phyloP scores from a whole-genome alignment of 2,329 filamentous ascomycete species.

The Pseudogymnoascus verrucosus region DNA sequence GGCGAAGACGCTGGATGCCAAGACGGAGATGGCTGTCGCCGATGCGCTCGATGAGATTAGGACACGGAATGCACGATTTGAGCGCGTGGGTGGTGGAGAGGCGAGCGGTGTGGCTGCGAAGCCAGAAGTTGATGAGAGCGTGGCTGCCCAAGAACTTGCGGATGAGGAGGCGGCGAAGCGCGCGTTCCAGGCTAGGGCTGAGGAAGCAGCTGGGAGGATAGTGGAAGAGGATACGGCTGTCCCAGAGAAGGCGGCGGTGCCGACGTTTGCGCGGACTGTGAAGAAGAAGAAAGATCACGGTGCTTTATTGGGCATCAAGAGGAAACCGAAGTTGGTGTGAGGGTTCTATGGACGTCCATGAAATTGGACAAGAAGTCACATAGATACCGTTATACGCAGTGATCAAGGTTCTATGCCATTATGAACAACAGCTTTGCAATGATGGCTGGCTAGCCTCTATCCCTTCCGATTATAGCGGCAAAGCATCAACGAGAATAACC shows the following conservation, averaged over 20 bases:
- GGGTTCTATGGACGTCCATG: background rate
- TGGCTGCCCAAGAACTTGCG: conserved; percentile 63
- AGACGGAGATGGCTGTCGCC: conserved; percentile 91
- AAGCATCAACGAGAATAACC: background rate
- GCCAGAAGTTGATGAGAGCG: conserved; percentile 49
- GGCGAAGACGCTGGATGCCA: conserved; percentile 85
- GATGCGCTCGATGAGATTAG: conserved; percentile 94
- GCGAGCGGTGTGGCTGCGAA: conserved; percentile 41
- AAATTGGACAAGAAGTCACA: background rate
- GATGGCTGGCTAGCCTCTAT: background rate
- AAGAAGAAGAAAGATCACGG: conserved; percentile 84
- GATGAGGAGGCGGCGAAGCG: conserved; percentile 72
- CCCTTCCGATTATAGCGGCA: background rate
- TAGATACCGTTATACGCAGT: background rate
- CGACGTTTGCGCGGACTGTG: conserved; percentile 58
- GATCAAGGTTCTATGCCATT: background rate
- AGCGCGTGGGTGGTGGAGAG: conserved; percentile 61
- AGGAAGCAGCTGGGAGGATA: conserved; percentile 27
- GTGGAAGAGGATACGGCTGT: conserved; percentile 25
- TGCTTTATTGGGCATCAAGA: conserved; percentile 76
- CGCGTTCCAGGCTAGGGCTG: conserved; percentile 53
- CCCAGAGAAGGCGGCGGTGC: conserved; percentile 20
- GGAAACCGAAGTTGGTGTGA: conserved; percentile 57
- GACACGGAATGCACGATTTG: conserved; percentile 80
- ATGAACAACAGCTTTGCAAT: background rate